phyloP scores from a whole-genome alignment of 1,284 basidiomycete genomes.

The Papiliotrema flavescens region DNA sequence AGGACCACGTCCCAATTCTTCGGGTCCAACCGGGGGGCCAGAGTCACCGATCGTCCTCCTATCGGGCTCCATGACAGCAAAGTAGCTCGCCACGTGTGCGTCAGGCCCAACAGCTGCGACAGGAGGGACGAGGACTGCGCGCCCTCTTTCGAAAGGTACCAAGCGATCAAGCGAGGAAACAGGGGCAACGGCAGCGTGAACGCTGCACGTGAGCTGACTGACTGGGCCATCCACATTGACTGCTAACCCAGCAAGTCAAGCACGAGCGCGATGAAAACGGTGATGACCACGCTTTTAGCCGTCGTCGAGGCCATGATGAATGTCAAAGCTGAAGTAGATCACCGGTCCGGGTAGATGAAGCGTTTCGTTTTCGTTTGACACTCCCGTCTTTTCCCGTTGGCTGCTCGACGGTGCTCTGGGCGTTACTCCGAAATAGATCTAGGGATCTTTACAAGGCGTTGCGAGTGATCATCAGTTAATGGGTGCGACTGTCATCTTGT shows the following conservation, averaged over 20 bases:
- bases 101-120: slow-evolving; percentile 61
- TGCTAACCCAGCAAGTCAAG: slow-evolving; percentile 73
- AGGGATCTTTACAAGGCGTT: too few relatives aligned
- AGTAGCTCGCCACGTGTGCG: slow-evolving; percentile 61
- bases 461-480: too few relatives aligned
- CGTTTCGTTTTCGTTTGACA: too few relatives aligned
- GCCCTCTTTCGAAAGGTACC: slow-evolving; percentile 61
- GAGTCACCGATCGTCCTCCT: neutral
- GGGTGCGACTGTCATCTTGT: too few relatives aligned
- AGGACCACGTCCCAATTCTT: slow-evolving; percentile 46
- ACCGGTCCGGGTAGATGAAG: too few relatives aligned
- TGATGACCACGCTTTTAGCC: slow-evolving; percentile 55
- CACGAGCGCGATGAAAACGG: slow-evolving; percentile 76
- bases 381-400: too few relatives aligned
- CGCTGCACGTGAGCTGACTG: slow-evolving; percentile 51
- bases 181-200: slow-evolving; percentile 93
- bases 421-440: too few relatives aligned
- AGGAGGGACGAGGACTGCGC: slow-evolving; percentile 58
- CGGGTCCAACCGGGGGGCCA: slow-evolving; percentile 14
- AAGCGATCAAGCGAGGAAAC: slow-evolving; percentile 72
- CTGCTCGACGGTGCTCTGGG: too few relatives aligned
- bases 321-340: neutral
- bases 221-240: neutral
- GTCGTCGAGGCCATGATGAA: neutral
- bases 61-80: slow-evolving; percentile 47